phyloP scores from a whole-genome alignment of 1,139 yeast genomes.

The Geotrichum fermentans region DNA sequence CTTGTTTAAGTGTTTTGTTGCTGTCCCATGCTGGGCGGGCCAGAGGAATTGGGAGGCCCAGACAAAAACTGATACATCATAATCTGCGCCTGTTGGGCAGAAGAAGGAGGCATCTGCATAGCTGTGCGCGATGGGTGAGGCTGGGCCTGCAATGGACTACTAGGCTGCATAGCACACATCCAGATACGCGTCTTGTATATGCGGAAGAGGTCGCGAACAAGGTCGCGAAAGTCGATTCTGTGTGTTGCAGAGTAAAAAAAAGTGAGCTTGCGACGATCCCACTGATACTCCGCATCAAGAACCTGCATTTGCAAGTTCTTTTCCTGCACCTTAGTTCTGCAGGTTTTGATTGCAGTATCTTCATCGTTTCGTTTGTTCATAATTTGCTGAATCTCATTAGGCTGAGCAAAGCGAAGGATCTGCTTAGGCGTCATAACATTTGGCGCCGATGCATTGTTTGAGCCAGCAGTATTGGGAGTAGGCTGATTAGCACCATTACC shows the following conservation, averaged over 20 bases:
- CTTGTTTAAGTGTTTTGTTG: no score
- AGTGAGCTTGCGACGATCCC: conserved; percentile 88
- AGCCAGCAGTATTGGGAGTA: background rate
- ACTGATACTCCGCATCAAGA: conserved; percentile 84
- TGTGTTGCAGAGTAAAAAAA: conserved; percentile 80
- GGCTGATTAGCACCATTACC: background rate
- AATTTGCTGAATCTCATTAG: conserved; percentile 57
- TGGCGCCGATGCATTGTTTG: background rate
- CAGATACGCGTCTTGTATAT: conserved; percentile 94
- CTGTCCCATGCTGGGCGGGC: no score
- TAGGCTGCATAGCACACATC: conserved; percentile 74
- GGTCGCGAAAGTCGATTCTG: conserved; percentile 85
- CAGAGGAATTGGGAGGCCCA: no score
- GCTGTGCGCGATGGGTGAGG: no score
- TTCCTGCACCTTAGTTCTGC: conserved; percentile 55
- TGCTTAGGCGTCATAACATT: conserved; percentile 55
- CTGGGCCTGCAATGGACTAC: background rate
- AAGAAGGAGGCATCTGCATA: no score
- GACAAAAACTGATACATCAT: no score
- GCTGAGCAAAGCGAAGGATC: conserved; percentile 62
- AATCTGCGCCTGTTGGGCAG: no score
- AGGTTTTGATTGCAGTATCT: conserved; percentile 60
- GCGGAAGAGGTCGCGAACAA: conserved; percentile 86
- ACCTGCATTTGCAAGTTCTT: conserved; percentile 46
- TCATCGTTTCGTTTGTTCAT: conserved; percentile 62